phyloP scores from a whole-genome alignment of 2,329 filamentous ascomycete species.

The Dactylella cylindrospora region DNA sequence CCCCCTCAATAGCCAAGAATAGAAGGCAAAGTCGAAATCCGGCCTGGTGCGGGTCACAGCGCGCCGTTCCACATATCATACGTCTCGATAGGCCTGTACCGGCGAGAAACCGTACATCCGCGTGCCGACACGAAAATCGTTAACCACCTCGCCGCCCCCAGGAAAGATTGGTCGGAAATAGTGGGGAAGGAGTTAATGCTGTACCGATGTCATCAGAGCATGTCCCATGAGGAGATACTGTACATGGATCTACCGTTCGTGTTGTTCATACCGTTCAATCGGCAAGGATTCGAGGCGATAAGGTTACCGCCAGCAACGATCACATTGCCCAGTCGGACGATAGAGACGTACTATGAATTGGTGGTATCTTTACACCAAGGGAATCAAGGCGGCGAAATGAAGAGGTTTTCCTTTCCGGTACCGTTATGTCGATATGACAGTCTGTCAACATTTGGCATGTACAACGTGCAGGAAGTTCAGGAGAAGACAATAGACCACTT shows the following conservation, averaged over 20 bases:
- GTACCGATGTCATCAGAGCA: slow-evolving; percentile 80
- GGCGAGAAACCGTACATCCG: slow-evolving; percentile 93
- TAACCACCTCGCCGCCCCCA: slow-evolving; percentile 83
- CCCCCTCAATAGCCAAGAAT: slow-evolving; percentile 72
- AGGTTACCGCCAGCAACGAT: slow-evolving; percentile 89
- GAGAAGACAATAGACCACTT: slow-evolving; percentile 85
- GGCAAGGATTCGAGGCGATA: slow-evolving; percentile 85
- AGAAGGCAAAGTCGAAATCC: slow-evolving; percentile 95
- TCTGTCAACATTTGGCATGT: slow-evolving; percentile 98
- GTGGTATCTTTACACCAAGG: slow-evolving; percentile 95
- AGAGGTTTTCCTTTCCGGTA: slow-evolving; percentile 87
- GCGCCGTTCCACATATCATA: slow-evolving; percentile 88
- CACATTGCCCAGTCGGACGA: slow-evolving; percentile 86
- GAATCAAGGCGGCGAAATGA: slow-evolving; percentile 69
- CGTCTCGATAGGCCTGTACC: slow-evolving; percentile 89
- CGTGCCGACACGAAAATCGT: slow-evolving; percentile 92
- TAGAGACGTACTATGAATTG: slow-evolving; percentile 94
- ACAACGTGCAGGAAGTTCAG: slow-evolving; percentile 89
- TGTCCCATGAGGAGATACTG: slow-evolving; percentile 83
- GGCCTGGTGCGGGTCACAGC: slow-evolving; percentile 79
- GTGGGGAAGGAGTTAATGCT: slow-evolving; percentile 94
- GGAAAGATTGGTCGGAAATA: slow-evolving; percentile 86
- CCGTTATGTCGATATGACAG: slow-evolving; percentile 93
- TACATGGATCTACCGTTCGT: slow-evolving; percentile 97
- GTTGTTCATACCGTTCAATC: slow-evolving; percentile 92